Conservation (phyloP, 2,329 filamentous ascomycete genomes). For the Epichloe typhina region DNA sequence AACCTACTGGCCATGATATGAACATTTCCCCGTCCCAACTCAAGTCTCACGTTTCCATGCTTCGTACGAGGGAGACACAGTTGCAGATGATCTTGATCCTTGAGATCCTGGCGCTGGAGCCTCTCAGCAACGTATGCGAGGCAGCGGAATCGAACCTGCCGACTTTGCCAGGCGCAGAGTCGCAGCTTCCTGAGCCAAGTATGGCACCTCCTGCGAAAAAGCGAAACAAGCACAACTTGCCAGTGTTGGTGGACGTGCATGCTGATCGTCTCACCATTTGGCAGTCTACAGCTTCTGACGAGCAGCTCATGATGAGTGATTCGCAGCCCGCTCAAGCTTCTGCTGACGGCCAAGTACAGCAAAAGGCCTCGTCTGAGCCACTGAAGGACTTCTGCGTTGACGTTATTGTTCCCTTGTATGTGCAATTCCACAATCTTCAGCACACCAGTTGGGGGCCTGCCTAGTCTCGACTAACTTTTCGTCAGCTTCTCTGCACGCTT, state of each 20-base stretch:
- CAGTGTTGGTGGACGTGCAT: slow-evolving; percentile 55
- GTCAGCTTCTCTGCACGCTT: slow-evolving; percentile 59
- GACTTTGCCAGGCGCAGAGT: slow-evolving; percentile 25
- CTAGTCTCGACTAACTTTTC: slow-evolving; percentile 20
- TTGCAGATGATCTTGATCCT: slow-evolving; percentile 69
- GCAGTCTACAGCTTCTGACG: slow-evolving; percentile 60
- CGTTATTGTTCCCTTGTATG: slow-evolving; percentile 67
- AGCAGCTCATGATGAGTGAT: slow-evolving; percentile 36
- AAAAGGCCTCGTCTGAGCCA: slow-evolving; percentile 41
- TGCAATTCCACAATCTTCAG: not conserved
- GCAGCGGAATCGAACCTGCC: slow-evolving; percentile 34
- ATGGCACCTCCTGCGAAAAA: slow-evolving; percentile 33
- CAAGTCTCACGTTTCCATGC: slow-evolving; percentile 48
- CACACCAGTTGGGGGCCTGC: not conserved
- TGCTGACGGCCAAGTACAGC: slow-evolving; percentile 22
- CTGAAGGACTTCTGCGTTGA: slow-evolving; percentile 68
- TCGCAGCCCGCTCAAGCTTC: slow-evolving; percentile 25
- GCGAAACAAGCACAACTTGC: slow-evolving; percentile 48
- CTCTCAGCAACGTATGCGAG: slow-evolving; percentile 28
- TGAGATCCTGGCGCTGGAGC: slow-evolving; percentile 61
- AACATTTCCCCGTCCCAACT: slow-evolving; percentile 36
- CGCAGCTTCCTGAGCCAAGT: slow-evolving; percentile 13
- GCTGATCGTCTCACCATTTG: slow-evolving; percentile 72
- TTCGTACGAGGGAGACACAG: slow-evolving; percentile 66
- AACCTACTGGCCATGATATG: slow-evolving; percentile 34